Evolutionary conservation across 139 green algal genomes (phyloP).

Genomic region (Pycnococcus provasolii): DNA sequence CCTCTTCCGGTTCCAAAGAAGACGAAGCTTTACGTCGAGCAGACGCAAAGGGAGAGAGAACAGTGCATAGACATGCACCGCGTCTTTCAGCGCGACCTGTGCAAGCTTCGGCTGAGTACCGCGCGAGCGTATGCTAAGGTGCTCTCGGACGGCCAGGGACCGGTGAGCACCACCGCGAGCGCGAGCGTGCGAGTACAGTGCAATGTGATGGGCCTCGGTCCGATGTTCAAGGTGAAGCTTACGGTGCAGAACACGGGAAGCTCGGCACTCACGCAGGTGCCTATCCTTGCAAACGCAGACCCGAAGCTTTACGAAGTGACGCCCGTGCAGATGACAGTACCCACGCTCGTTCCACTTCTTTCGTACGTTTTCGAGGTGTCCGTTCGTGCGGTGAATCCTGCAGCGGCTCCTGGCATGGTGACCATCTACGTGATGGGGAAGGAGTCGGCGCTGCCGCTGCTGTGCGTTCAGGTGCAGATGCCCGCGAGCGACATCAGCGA

Average conservation of each 20-base stretch:
- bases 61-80: constrained; percentile 48
- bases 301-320: too few relatives aligned
- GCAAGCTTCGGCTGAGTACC: constrained; percentile 48
- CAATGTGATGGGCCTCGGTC: constrained; percentile 44
- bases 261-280: constrained; percentile 35
- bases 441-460: constrained; percentile 35
- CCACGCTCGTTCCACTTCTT: too few relatives aligned
- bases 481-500: constrained; percentile 35
- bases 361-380: too few relatives aligned
- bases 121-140: constrained; percentile 54
- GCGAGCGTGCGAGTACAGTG: constrained; percentile 36
- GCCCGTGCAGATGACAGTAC: too few relatives aligned
- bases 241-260: constrained; percentile 44
- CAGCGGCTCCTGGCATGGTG: constrained; percentile 26
- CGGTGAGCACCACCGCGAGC: background rate
- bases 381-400: constrained; percentile 19
- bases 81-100: constrained; percentile 53
- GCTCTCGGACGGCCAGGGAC: constrained; percentile 47
- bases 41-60: constrained; percentile 49
- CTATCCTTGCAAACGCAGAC: constrained; percentile 18
- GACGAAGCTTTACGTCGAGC: constrained; percentile 60
- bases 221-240: constrained; percentile 49
- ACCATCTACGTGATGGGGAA: constrained; percentile 35
- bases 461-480: constrained; percentile 46
- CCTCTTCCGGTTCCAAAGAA: constrained; percentile 60